Evolutionary conservation across 1,284 basidiomycete species (phyloP).

Genomic region (Phellinidium pouzarii): DNA sequence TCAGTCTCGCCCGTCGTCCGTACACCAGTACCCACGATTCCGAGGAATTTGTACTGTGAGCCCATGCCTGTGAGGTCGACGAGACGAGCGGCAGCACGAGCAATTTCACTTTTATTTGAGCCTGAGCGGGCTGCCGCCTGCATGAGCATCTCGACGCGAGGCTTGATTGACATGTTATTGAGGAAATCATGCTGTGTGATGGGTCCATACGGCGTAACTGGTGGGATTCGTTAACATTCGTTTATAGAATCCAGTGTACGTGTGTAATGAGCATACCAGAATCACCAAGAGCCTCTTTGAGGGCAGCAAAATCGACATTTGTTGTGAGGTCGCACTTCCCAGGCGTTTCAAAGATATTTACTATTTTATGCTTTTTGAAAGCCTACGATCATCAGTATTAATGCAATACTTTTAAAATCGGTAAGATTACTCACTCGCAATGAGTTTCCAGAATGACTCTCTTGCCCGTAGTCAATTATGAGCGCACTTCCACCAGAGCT

Average conservation of each 20-base stretch:
- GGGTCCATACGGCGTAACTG: constrained; percentile 43
- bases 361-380: constrained; percentile 83
- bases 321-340: constrained; percentile 90
- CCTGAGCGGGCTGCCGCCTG: constrained; percentile 36
- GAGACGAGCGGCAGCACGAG: constrained; percentile 45
- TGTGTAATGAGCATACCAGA: constrained; percentile 40
- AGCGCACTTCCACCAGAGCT: constrained; percentile 67
- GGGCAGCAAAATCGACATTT: constrained; percentile 92
- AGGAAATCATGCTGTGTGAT: constrained; percentile 59
- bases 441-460: constrained; percentile 65
- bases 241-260: not conserved
- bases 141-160: constrained; percentile 45
- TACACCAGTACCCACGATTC: constrained; percentile 32
- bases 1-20: constrained; percentile 22
- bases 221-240: constrained; percentile 6
- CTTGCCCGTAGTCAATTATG: constrained; percentile 87
- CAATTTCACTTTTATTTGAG: constrained; percentile 34
- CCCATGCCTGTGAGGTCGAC: constrained; percentile 63
- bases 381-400: constrained; percentile 45
- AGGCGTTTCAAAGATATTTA: constrained; percentile 80
- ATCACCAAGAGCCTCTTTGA: constrained; percentile 70
- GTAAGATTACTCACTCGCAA: constrained; percentile 67
- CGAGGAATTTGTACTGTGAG: constrained; percentile 55
- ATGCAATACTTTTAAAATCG: not conserved
- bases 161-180: constrained; percentile 47